phyloP scores from a whole-genome alignment of 1,284 basidiomycete genomes.

The Ceratorhiza oryzae-sativae region DNA sequence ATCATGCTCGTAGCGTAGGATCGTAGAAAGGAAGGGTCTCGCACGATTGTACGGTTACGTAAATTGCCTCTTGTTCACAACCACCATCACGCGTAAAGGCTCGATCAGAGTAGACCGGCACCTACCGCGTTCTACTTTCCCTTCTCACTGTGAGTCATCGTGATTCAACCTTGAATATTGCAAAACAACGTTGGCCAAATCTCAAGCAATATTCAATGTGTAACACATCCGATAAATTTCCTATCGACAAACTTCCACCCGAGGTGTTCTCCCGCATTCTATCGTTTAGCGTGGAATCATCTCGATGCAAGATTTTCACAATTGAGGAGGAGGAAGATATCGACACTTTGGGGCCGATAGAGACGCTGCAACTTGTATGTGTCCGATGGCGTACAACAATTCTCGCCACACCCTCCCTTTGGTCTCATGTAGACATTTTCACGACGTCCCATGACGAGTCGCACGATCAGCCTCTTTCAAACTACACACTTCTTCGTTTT shows the following conservation, averaged over 20 bases:
- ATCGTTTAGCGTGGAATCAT: not conserved
- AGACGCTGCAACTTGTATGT: not conserved
- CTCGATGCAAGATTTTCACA: not conserved
- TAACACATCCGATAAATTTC: too few relatives aligned
- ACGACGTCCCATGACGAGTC: not conserved
- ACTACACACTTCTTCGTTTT: not conserved
- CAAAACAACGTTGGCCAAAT: too few relatives aligned
- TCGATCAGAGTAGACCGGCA: too few relatives aligned
- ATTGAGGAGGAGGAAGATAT: not conserved
- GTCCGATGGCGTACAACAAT: not conserved
- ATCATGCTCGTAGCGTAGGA: too few relatives aligned
- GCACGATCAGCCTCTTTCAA: not conserved
- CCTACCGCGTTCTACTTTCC: too few relatives aligned
- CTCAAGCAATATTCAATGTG: too few relatives aligned
- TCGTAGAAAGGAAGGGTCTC: too few relatives aligned
- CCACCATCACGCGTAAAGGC: too few relatives aligned
- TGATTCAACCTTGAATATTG: too few relatives aligned
- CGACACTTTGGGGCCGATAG: not conserved
- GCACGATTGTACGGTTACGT: too few relatives aligned
- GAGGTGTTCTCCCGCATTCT: not conserved
- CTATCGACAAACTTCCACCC: not conserved
- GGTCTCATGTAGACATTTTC: not conserved
- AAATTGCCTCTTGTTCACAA: too few relatives aligned
- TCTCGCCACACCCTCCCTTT: not conserved
- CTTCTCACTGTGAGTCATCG: too few relatives aligned